Conservation (phyloP, 140 eudicot genomes). For the Erigeron philadelphicus region DNA sequence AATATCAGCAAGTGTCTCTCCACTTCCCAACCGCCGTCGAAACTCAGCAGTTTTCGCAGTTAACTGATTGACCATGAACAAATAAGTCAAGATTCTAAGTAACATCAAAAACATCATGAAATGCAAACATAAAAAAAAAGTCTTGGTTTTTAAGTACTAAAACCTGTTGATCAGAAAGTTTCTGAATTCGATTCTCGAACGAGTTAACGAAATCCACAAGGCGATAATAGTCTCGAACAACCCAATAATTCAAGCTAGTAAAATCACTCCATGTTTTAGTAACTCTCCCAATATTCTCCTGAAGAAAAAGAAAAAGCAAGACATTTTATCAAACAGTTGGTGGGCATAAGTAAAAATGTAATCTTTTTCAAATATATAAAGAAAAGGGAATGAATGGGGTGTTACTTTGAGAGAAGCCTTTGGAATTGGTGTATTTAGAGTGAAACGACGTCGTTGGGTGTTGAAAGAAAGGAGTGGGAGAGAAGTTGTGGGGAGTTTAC, state of each 20-base stretch:
- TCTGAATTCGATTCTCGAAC: conserved; percentile 55
- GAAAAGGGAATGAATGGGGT: not conserved
- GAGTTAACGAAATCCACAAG: conserved; percentile 76
- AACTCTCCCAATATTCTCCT: conserved; percentile 55
- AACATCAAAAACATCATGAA: not conserved
- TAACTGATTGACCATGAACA: conserved; percentile 43
- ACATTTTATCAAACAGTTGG: conserved; percentile 44
- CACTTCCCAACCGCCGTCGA: conserved; percentile 58
- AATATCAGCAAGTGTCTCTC: conserved; percentile 85
- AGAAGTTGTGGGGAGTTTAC: conserved; percentile 29
- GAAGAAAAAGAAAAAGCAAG: conserved; percentile 26
- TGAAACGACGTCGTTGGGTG: conserved; percentile 33
- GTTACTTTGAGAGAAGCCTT: conserved; percentile 44
- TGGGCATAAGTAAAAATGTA: conserved; percentile 29
- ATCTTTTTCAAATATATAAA: not conserved
- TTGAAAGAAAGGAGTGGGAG: conserved; percentile 21
- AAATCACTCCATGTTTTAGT: conserved; percentile 57
- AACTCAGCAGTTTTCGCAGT: conserved; percentile 86
- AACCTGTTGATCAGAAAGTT: conserved; percentile 80
- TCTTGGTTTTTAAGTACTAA: not conserved
- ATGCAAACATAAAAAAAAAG: not conserved
- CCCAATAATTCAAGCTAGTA: conserved; percentile 81
- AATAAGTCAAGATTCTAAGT: not conserved
- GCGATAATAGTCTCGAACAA: conserved; percentile 82
- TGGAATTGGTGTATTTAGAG: conserved; percentile 17